Conservation (phyloP, 2,329 filamentous ascomycete species). For the Stemphylium beticola region DNA sequence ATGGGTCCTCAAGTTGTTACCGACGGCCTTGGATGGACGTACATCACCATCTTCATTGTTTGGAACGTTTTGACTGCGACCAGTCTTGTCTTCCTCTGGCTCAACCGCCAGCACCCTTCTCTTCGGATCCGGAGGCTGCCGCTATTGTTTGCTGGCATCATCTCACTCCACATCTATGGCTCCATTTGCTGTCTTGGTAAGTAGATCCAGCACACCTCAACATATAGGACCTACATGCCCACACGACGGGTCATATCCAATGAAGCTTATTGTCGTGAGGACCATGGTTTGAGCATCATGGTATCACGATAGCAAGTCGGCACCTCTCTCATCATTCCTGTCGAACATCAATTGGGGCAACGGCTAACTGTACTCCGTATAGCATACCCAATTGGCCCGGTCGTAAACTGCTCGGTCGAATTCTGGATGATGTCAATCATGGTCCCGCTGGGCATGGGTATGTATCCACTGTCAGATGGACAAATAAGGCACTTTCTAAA, state of each 20-base stretch:
- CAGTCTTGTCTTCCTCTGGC: constrained; percentile 29
- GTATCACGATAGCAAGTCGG: background rate
- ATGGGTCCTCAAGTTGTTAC: constrained; percentile 22
- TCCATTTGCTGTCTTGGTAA: constrained; percentile 21
- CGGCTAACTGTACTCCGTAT: constrained; percentile 2
- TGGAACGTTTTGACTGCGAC: constrained; percentile 26
- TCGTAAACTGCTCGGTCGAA: constrained; percentile 34
- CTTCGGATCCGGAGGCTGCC: constrained; percentile 41
- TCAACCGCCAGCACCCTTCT: constrained; percentile 36
- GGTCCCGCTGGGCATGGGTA: constrained; percentile 35
- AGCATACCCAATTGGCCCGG: constrained; percentile 33
- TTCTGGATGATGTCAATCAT: constrained; percentile 46
- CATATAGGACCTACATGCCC: no score
- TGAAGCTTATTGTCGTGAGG: background rate
- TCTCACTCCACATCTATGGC: constrained; percentile 38
- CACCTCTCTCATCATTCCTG: background rate
- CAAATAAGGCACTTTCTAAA: background rate
- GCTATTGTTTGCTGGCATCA: constrained; percentile 32
- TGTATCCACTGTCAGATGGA: background rate
- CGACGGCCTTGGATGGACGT: constrained; percentile 26
- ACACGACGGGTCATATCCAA: background rate
- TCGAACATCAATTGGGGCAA: background rate
- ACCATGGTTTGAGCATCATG: background rate
- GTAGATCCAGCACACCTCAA: background rate
- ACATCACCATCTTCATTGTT: constrained; percentile 22